Conservation (phyloP, 768 basidiomycete species). For the Leucocoprinus birnbaumii region DNA sequence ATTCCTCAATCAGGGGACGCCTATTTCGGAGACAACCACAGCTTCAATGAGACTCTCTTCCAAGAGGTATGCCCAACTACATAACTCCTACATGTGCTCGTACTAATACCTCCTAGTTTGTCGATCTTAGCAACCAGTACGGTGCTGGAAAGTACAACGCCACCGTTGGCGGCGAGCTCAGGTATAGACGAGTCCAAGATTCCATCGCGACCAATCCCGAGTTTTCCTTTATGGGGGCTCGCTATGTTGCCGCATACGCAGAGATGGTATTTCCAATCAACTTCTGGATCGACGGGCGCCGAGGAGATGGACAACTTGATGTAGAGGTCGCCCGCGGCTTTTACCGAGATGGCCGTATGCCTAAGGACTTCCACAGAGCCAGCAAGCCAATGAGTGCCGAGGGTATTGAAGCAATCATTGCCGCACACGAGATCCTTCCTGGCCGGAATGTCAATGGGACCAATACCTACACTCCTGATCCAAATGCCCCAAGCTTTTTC, state of each 20-base stretch:
- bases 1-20: slow-evolving; percentile 13
- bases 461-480: slow-evolving; percentile 16
- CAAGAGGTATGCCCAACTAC: slow-evolving; percentile 12
- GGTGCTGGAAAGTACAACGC: slow-evolving; percentile 20
- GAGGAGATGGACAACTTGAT: slow-evolving; percentile 11
- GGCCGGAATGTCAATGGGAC: slow-evolving; percentile 14
- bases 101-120: slow-evolving; percentile 12
- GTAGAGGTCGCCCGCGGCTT: slow-evolving; percentile 15
- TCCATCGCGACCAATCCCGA: slow-evolving; percentile 20
- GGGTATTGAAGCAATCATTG: slow-evolving; percentile 1
- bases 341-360: slow-evolving; percentile 17
- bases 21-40: slow-evolving; percentile 19
- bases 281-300: slow-evolving; percentile 20
- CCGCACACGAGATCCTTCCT: slow-evolving; percentile 13
- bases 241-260: slow-evolving; percentile 15
- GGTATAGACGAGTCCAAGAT: slow-evolving; percentile 16
- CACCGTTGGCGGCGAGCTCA: slow-evolving; percentile 16
- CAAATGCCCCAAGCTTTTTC: slow-evolving; percentile 12
- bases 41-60: slow-evolving; percentile 20
- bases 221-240: slow-evolving; percentile 16
- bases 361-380: slow-evolving; percentile 15
- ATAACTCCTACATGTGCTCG: no score
- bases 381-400: slow-evolving; percentile 3
- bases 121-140: slow-evolving; percentile 14
- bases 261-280: slow-evolving; percentile 15